These are phyloP conservation scores for Penicillium nucicola DNA, from an alignment of 495 filamentous ascomycete species.

Conservation along the genomic window DNA sequence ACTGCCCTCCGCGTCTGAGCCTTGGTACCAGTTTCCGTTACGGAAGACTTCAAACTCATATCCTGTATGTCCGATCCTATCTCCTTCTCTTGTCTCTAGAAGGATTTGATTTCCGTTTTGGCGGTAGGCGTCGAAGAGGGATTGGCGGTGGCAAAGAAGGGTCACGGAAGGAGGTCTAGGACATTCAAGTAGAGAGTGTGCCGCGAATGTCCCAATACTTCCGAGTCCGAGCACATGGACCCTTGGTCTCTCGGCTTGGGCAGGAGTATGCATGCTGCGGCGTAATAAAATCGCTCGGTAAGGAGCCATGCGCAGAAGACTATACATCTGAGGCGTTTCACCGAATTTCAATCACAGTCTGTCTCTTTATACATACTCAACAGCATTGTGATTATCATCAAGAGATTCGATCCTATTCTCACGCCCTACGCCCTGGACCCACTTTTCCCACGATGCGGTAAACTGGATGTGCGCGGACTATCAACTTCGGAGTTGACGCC, in stretches of 20 bases:
- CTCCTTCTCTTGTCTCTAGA: conserved; percentile 4
- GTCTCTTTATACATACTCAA: too few species aligned
- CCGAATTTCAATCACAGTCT: too few species aligned
- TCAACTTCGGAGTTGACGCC: background rate
- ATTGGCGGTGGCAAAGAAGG: conserved; percentile 37
- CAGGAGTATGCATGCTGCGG: background rate
- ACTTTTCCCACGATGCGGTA: background rate
- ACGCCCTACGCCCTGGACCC: background rate
- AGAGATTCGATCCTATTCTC: background rate
- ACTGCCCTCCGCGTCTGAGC: conserved; percentile 16
- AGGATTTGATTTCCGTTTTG: conserved; percentile 1
- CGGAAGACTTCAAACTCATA: conserved; percentile 8
- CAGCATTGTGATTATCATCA: too few species aligned
- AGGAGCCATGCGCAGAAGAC: too few species aligned
- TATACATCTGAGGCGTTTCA: too few species aligned
- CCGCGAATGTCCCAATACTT: conserved; percentile 48
- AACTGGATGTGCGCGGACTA: background rate
- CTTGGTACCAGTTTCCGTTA: background rate
- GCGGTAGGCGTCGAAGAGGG: conserved; percentile 12
- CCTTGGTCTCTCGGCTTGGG: background rate
- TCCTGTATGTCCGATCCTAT: background rate
- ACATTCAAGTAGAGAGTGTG: conserved; percentile 43
- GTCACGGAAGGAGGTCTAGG: conserved; percentile 44
- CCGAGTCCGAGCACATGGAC: conserved; percentile 50
- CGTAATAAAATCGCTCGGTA: background rate